A percentile compares a stretch with the other conserved stretches of the same genome.
phyloP scores from a whole-genome alignment of 1,139 yeast species.

The Candida dubliniensis region DNA sequence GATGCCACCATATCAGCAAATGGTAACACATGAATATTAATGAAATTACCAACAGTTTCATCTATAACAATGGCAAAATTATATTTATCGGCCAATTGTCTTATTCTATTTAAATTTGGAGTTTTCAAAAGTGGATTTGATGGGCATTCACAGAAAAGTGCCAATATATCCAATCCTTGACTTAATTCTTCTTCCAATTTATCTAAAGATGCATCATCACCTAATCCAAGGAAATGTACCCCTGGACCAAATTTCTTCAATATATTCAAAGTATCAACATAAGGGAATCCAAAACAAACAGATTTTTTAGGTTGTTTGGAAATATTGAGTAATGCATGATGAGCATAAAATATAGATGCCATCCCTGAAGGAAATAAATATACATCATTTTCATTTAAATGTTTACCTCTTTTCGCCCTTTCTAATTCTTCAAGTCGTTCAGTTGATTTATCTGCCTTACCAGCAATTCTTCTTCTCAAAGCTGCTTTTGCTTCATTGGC shows the following conservation, averaged over 20 bases:
- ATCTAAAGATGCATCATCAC: slow-evolving; percentile 71
- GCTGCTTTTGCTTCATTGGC: slow-evolving; percentile 76
- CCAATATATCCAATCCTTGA: slow-evolving; percentile 61
- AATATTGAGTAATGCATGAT: slow-evolving; percentile 55
- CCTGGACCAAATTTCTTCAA: slow-evolving; percentile 89
- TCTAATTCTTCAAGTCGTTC: slow-evolving; percentile 33
- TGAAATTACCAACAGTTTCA: slow-evolving; percentile 90
- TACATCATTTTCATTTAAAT: slow-evolving; percentile 61
- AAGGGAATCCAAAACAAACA: slow-evolving; percentile 93
- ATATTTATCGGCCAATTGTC: slow-evolving; percentile 64
- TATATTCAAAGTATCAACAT: slow-evolving; percentile 86
- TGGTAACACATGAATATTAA: slow-evolving; percentile 79
- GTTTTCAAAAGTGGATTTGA: slow-evolving; percentile 86
- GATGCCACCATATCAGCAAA: slow-evolving; percentile 84
- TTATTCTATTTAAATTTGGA: slow-evolving; percentile 68
- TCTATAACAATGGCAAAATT: slow-evolving; percentile 82
- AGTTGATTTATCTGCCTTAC: slow-evolving; percentile 53
- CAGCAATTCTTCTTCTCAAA: slow-evolving; percentile 72
- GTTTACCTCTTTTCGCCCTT: slow-evolving; percentile 31
- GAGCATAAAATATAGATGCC: slow-evolving; percentile 88
- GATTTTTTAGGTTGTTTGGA: slow-evolving; percentile 47
- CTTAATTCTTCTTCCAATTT: slow-evolving; percentile 62
- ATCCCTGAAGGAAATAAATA: slow-evolving; percentile 87
- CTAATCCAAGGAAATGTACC: slow-evolving; percentile 78
- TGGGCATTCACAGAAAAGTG: slow-evolving; percentile 89